A percentile compares a stretch with the other conserved stretches of the same genome.
These are phyloP conservation scores for Globisporangium barbulae DNA, from an alignment of 352 stramenopile species.

Conservation along the genomic window DNA sequence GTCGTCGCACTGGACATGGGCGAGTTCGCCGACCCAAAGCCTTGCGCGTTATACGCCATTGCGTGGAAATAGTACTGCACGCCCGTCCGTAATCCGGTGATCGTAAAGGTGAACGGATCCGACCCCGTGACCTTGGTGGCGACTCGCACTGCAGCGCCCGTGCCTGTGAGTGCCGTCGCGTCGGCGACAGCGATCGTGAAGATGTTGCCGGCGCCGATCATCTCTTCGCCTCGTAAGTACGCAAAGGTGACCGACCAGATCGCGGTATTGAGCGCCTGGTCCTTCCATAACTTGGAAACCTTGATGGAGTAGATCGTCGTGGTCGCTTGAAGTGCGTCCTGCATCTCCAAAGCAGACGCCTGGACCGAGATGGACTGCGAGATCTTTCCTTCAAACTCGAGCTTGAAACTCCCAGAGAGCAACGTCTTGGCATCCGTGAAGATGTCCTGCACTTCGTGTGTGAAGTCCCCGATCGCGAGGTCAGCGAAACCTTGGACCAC, in stretches of 20 bases:
- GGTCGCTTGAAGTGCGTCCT: conserved; percentile 65
- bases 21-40: conserved; percentile 59
- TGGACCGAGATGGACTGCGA: conserved; percentile 69
- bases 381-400: conserved; percentile 89
- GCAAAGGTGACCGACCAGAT: conserved; percentile 95
- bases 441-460: conserved; percentile 92
- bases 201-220: conserved; percentile 90
- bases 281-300: conserved; percentile 44
- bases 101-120: conserved; percentile 77
- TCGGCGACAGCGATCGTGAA: conserved; percentile 69
- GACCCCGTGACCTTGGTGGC: conserved; percentile 89
- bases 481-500: conserved; percentile 75
- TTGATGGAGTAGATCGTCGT: conserved; percentile 87
- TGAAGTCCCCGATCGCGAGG: conserved; percentile 91
- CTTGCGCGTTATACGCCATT: conserved; percentile 80
- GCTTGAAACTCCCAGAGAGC: conserved; percentile 79
- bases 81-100: conserved; percentile 50
- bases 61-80: conserved; percentile 71
- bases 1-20: conserved; percentile 51
- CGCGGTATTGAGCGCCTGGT: conserved; percentile 46
- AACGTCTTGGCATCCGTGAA: conserved; percentile 50
- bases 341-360: conserved; percentile 85
- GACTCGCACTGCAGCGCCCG: conserved; percentile 54
- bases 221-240: conserved; percentile 88
- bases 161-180: conserved; percentile 49